Evolutionary conservation across 768 basidiomycete species (phyloP).

Genomic region (Trametes meyenii): DNA sequence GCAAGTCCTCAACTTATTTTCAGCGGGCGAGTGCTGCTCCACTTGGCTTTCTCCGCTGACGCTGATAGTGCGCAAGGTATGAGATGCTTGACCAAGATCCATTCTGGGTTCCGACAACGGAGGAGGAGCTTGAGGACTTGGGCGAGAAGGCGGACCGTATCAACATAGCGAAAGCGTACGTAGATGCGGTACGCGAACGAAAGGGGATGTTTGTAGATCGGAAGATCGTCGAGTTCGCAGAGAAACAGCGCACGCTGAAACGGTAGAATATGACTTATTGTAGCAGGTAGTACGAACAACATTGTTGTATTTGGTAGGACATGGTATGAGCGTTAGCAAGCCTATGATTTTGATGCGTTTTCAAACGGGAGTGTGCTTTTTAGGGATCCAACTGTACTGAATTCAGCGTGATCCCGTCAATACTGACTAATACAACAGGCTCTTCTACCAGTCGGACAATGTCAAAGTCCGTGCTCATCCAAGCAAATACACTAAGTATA

Average conservation of each 20-base stretch:
- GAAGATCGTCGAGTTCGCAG: conserved; percentile 94
- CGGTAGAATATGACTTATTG: conserved; percentile 26
- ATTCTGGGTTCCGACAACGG: conserved; percentile 97
- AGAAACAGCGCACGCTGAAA: conserved; percentile 92
- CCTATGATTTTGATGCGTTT: too few species aligned
- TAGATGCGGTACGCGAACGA: conserved; percentile 87
- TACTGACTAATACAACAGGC: too few species aligned
- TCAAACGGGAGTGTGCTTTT: too few species aligned
- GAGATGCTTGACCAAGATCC: conserved; percentile 94
- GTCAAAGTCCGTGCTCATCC: background rate
- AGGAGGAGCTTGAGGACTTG: conserved; percentile 94
- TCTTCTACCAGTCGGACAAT: too few species aligned
- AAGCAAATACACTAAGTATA: background rate
- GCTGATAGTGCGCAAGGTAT: conserved; percentile 53
- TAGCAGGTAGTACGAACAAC: too few species aligned
- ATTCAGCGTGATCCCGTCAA: too few species aligned
- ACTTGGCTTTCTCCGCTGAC: conserved; percentile 17
- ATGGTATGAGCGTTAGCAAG: too few species aligned
- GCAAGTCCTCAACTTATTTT: conserved; percentile 98
- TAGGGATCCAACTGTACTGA: too few species aligned
- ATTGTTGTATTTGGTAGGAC: too few species aligned
- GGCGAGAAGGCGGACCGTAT: conserved; percentile 94
- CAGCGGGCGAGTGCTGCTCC: conserved; percentile 65
- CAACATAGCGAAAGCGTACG: conserved; percentile 92
- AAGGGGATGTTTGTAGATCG: conserved; percentile 96